These are phyloP conservation scores for Talaromyces borbonicus DNA, from an alignment of 495 filamentous ascomycete species.

Conservation along the genomic window DNA sequence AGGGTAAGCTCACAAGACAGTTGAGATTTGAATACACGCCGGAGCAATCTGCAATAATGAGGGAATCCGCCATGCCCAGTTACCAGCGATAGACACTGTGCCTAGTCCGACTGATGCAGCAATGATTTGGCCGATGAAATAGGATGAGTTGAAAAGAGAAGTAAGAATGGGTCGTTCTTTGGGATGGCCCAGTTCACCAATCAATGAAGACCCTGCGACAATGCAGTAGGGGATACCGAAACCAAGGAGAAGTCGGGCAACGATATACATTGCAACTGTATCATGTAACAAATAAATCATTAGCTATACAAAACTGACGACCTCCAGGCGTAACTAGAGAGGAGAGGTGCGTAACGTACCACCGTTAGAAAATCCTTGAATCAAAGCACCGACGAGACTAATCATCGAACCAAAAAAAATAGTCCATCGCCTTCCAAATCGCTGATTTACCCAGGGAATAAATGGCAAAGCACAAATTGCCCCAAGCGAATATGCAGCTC, in stretches of 20 bases:
- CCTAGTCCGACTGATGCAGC: slow-evolving; percentile 49
- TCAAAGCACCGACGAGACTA: slow-evolving; percentile 47
- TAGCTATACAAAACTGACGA: neutral
- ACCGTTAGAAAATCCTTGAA: slow-evolving; percentile 31
- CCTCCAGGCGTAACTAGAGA: too few species aligned
- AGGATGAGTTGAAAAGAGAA: slow-evolving; percentile 57
- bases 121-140: slow-evolving; percentile 52
- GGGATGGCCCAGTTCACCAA: slow-evolving; percentile 58
- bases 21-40: slow-evolving; percentile 18
- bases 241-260: slow-evolving; percentile 55
- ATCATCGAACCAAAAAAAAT: slow-evolving; percentile 51
- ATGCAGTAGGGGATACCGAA: slow-evolving; percentile 58
- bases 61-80: slow-evolving; percentile 60
- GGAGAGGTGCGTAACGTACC: slow-evolving; percentile 14
- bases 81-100: slow-evolving; percentile 41
- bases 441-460: slow-evolving; percentile 48
- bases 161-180: slow-evolving; percentile 57
- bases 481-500: slow-evolving; percentile 18
- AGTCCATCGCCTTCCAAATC: slow-evolving; percentile 43
- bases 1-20: slow-evolving; percentile 17
- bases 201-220: slow-evolving; percentile 51
- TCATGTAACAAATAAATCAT: neutral
- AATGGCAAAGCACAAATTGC: slow-evolving; percentile 51
- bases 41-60: slow-evolving; percentile 45
- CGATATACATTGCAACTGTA: slow-evolving; percentile 48